Base-by-base conservation (phyloP, 2,329 filamentous ascomycete genomes). In the Chaetomiaceae sp. region DNA sequence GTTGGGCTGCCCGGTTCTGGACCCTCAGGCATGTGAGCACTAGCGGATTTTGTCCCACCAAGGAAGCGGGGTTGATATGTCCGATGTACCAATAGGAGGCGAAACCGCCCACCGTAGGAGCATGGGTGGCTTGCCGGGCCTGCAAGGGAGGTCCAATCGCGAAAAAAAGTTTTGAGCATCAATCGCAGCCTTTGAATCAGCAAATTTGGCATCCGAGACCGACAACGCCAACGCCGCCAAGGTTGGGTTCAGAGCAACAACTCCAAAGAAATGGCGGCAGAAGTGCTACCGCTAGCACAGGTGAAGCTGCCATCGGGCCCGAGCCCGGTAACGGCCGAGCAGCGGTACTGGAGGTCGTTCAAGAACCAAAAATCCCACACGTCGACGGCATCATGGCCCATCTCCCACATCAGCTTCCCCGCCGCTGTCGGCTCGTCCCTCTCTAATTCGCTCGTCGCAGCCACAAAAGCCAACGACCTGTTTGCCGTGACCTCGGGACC, bases 401-500 rank as follows among this genome's bases (percentile, higher is more conserved):
- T 99, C 64, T 96, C 90, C 30, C 86, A 95, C 70, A 95, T 99
- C 69, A 91, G 89, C 45, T 86, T 85, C 68, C 87, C 79, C 56
- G 66, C 71, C 23, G 71, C 71, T 18, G 69, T 73, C 10, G 74
- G 76, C 14, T 72, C 71, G 7, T 69, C 72, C 21, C 50, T 64
- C 3, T 64, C 62, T 36, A 63, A 63, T 40, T 65, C 67, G 18
- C 59, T 70, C 69, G 65, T 68, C 71, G 66, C 67, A 68, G 69
- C 73, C 70, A 68, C 64, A 69, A 64, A 75, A 72, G 75, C 73
- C 63, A 80, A 78, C 69, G 86, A 90, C 67, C 78, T 87, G 51
- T 97, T 99, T 70, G 91, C 89, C 52, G 89, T 96, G 56, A 97
- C 92, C n/a, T 91, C 90, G 13, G 92, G 94, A 55, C 90, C 90